Base-by-base conservation (phyloP, 192 early-diverging fungal genomes). In the Chytriomyces hyalinus region DNA sequence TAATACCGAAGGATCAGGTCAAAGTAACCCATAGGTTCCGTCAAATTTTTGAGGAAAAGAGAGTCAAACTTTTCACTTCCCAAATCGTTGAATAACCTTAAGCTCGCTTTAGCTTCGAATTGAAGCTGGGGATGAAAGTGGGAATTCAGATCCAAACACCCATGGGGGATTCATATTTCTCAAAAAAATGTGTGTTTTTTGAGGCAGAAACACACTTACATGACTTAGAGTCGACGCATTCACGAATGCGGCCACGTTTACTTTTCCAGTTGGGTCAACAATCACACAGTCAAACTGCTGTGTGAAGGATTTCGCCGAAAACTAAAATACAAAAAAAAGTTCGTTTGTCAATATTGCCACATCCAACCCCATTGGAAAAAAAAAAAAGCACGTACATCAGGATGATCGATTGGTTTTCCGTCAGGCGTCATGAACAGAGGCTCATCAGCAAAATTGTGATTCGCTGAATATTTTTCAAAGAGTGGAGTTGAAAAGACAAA, bases 231-330 rank as follows among this genome's bases (percentile, higher is more conserved):
- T 87, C 66, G 90, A 85, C 43, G 84, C 82, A 44, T 91, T 83
- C 61, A 94, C 87, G 50, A 88, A 83, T 2, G 92, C 87, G 36
- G 94, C 90, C 49, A 99, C 73, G 82, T 99, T 99, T 36, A 95
- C 80, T n/a, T 80, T 85, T 28, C 93, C 94, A 28, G 92, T 88
- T 26, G 93, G 88, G 82, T 98, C 97, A 1, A 96, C 92, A 65
- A 97, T 87, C 1, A 94, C 94, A 6, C 93, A 89, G 20, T 93
- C 94, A 82, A 87, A 94, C 57, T 88, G 83, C 6, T 77, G 61
- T 2, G 70, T 69, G 78, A 96, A 97, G 2, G 84, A 81, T 6
- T 88, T 80, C 22, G 78, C 76, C 6, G 84, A 87, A 64, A 95
- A 94, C 85, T 89, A 69, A 45, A 67, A n/a, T n/a, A n/a, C n/a